These are phyloP conservation scores for Parastagonospora nodorum DNA, from an alignment of 2,329 filamentous ascomycete species.

Conservation along the genomic window DNA sequence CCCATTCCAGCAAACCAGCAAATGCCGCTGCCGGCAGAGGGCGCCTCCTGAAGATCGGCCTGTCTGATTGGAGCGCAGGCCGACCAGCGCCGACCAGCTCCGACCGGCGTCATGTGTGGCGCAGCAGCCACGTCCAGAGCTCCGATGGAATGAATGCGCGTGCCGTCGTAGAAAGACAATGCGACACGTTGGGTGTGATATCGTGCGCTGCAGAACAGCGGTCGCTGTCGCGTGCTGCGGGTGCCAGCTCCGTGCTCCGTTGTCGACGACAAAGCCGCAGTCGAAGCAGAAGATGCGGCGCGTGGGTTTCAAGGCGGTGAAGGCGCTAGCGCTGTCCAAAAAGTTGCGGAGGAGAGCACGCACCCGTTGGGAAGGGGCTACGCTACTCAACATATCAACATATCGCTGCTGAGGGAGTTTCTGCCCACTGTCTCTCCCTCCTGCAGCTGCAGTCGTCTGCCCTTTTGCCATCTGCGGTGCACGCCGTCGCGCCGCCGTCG, in stretches of 20 bases:
- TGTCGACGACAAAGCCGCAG: background rate
- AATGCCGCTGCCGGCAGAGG: background rate
- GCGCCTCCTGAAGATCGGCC: background rate
- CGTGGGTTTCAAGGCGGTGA: slow-evolving; percentile 13
- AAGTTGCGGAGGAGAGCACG: slow-evolving; percentile 21
- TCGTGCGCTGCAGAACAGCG: background rate
- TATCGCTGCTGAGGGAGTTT: background rate
- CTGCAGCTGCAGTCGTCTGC: background rate
- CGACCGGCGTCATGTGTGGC: no score
- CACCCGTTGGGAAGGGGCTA: slow-evolving; percentile 14
- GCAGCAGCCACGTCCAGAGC: no score
- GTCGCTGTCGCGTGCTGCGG: no score
- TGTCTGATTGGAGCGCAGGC: background rate
- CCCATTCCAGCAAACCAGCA: no score
- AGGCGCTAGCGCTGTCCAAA: slow-evolving; percentile 21
- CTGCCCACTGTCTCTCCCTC: background rate
- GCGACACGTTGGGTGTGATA: no score
- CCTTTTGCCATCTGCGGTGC: background rate
- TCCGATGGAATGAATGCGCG: no score
- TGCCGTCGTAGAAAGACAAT: no score
- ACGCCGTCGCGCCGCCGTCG: slow-evolving; percentile 1
- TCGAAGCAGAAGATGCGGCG: background rate
- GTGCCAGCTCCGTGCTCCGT: background rate
- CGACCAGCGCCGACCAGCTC: no score
- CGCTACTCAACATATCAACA: slow-evolving; percentile 1